Base-by-base conservation (phyloP, 768 basidiomycete species). In the Leccinum pellstonianum region DNA sequence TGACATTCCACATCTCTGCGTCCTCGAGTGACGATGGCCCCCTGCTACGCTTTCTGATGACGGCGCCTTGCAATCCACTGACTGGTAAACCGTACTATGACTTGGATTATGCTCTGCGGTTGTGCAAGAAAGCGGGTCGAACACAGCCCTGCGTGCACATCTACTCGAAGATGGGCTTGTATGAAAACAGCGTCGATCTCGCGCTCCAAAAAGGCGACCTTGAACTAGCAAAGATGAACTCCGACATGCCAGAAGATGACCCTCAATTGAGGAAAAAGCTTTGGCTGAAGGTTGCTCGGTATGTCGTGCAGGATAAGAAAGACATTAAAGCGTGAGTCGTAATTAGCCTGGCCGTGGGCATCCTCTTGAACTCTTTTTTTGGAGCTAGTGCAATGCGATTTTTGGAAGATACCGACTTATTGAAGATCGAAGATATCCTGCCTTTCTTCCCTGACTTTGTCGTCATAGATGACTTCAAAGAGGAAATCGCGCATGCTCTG, bases 361-460 rank as follows among this genome's bases (percentile, higher is more conserved):
- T 21, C 6, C 38, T 8, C 7, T 33, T 62, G 12, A 66, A 43
- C 9, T 49, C 46, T 50, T 47, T 23, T 55, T 38, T 43, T 17
- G 49, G 51, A 57, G 55, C 27, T 71, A 99, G 96, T 55, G 97
- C 97, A 19, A 98, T 98, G 93, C 86, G 84, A 21, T 98, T 99
- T 79, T 80, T 98, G 66, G 95, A 98, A 71, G 88, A 93, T 63
- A 96, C 97, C 0, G 88, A 93, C 66, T 77, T 98, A 37, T 84
- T 99, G 70, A 98, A 98, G 76, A 96, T 99, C 64, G 97, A 99
- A 71, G 97, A 99, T 70, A 97, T 99, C 62, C 78, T 99, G 17
- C 97, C 97, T 5, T 99, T 98, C 86, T 98, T 99, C 86, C 96
- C 97, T 2, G 96, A 98, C 76, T 99, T 99, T 70, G 94, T 96